These are phyloP conservation scores for Leccinum uliginosum DNA, from an alignment of 768 basidiomycete genomes.

Conservation along the genomic window DNA sequence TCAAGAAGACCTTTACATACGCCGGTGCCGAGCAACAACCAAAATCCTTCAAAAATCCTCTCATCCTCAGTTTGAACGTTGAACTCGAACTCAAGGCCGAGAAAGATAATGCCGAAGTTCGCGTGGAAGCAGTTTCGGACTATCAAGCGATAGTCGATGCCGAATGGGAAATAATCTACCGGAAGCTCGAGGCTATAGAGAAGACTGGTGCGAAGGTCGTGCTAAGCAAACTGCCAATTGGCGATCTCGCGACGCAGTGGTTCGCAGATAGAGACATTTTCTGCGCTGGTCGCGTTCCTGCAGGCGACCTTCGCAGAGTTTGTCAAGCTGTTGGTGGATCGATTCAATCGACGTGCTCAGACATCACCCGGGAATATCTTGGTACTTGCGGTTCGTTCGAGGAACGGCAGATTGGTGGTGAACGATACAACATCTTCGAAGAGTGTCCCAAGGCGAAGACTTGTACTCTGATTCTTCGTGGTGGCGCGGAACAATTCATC, in stretches of 20 bases:
- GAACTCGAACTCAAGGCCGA: conserved; percentile 98
- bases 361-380: conserved; percentile 85
- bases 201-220: conserved; percentile 97
- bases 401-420: conserved; percentile 94
- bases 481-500: conserved; percentile 98
- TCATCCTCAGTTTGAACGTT: conserved; percentile 92
- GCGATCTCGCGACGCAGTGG: conserved; percentile 98
- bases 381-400: conserved; percentile 92
- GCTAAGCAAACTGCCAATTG: conserved; percentile 95
- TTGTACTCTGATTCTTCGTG: conserved; percentile 89
- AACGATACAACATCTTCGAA: conserved; percentile 94
- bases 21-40: conserved; percentile 99
- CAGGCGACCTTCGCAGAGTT: conserved; percentile 87
- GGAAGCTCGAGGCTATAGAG: conserved; percentile 93
- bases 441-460: conserved; percentile 92
- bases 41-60: conserved; percentile 83
- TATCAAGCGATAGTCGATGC: conserved; percentile 99
- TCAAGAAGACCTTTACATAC: conserved; percentile 99
- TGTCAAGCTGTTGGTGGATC: conserved; percentile 95
- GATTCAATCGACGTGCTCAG: conserved; percentile 92
- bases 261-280: conserved; percentile 99
- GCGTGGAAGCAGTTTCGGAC: conserved; percentile 94
- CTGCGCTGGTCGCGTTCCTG: conserved; percentile 93
- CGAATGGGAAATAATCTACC: conserved; percentile 99
- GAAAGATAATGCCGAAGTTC: conserved; percentile 98